Conservation (phyloP, 441 rosid species). For the Eutrema salsugineum region DNA sequence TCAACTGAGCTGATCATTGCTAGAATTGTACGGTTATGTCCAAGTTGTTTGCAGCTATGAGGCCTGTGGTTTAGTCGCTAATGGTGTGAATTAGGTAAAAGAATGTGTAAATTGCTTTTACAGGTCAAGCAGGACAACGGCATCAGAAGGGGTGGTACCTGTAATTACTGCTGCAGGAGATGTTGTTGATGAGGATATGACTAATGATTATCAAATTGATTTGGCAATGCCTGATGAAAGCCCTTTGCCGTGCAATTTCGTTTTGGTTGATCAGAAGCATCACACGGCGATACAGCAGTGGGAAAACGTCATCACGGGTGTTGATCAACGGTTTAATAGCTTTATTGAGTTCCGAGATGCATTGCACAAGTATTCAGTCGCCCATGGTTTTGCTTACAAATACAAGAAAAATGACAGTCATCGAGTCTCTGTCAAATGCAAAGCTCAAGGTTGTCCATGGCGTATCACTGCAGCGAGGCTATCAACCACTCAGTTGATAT, state of each 20-base stretch:
- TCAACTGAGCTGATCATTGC: neutral
- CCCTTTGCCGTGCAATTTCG: conserved; percentile 35
- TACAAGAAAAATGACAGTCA: conserved; percentile 75
- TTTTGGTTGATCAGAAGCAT: conserved; percentile 42
- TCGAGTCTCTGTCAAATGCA: conserved; percentile 73
- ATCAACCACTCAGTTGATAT: conserved; percentile 64
- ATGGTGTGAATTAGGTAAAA: neutral
- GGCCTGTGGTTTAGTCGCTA: neutral
- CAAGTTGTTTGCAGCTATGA: neutral
- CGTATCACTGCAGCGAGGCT: conserved; percentile 67
- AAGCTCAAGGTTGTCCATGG: conserved; percentile 71
- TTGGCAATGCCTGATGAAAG: conserved; percentile 40
- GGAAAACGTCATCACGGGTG: conserved; percentile 83
- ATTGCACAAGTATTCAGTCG: conserved; percentile 77
- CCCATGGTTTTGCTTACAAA: conserved; percentile 57
- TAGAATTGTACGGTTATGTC: neutral
- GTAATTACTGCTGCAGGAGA: conserved; percentile 35
- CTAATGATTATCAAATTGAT: conserved; percentile 29
- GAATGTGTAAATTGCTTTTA: conserved; percentile 21
- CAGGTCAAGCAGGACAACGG: conserved; percentile 73
- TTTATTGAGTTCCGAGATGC: conserved; percentile 79
- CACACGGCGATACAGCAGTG: conserved; percentile 55
- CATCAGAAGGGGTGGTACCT: conserved; percentile 53
- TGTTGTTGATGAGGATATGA: conserved; percentile 37
- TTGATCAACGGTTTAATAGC: conserved; percentile 78